Base-by-base conservation (phyloP, 345 rosid genomes). In the Ricinus communis region DNA sequence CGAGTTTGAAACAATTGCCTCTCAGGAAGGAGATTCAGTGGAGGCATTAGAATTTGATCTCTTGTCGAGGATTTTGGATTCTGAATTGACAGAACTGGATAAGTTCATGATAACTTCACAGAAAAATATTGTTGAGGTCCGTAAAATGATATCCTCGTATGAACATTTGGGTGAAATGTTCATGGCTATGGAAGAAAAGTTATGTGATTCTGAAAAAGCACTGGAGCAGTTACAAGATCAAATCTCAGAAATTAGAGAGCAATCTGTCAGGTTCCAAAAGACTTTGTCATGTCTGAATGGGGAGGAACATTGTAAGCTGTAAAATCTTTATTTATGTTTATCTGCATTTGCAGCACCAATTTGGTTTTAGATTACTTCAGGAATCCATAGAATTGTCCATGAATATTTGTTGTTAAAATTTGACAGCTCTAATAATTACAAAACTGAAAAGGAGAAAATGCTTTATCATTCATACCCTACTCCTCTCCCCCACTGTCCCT, bases 41-140 rank as follows among this genome's bases (percentile, higher is more conserved):
- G 90, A 84, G 64, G 91, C 87, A 4, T 58, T 90, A 71, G 90
- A 87, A 77, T 92, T 87, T 62, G 87, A 87, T 82, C 81, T 95
- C 38, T 81, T 92, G 79, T 86, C 88, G 51, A 86, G 83, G 49
- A 74, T 88, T 73, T 80, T 92, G 69, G 84, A 81, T 73, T 85
- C 92, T 40, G 91, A 90, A 86, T 82, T 87, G 46, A 80, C 75
- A 19, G 91, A 87, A 73, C 72, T 89, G 74, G 87, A 92, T 31
- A 78, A 80, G 1, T 79, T 85, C 69, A 72, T 88, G 64, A 60
- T 57, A 47, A 62, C 27, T 69, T 75, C 85, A 45, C 81, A 84
- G 68, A 69, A 57, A 47, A 85, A 87, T 47, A 66, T 86, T 60
- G 31, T 68, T 15, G 80, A 73, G 69, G 83, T 81, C 0, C 82